These are phyloP conservation scores for Cystobasidium onofrii DNA, from an alignment of 768 basidiomycete genomes.

Conservation along the genomic window DNA sequence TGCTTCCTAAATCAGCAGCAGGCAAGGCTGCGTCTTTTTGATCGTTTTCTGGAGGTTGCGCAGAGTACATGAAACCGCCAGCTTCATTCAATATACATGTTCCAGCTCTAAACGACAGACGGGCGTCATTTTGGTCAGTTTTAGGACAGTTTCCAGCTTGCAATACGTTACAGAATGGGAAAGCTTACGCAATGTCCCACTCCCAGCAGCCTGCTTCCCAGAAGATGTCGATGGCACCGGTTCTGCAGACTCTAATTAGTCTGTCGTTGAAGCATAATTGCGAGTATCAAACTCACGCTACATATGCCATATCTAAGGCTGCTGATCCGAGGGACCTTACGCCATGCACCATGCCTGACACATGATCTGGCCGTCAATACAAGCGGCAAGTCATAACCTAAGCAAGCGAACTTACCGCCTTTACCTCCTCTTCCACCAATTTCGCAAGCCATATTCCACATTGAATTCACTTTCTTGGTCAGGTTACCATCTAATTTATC, in stretches of 20 bases:
- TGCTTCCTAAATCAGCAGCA: constrained; percentile 36
- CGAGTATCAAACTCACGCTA: constrained; percentile 22
- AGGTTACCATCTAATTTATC: constrained; percentile 34
- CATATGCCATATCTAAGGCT: constrained; percentile 38
- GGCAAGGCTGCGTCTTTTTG: constrained; percentile 27
- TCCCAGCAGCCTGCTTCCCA: constrained; percentile 38
- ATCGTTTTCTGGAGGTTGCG: constrained; percentile 25
- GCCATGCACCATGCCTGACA: constrained; percentile 40
- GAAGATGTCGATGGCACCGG: constrained; percentile 38
- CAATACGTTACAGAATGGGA: background rate
- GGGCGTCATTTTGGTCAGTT: background rate
- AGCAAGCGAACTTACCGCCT: constrained; percentile 19
- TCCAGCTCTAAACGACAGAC: constrained; percentile 2
- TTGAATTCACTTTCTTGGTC: constrained; percentile 34
- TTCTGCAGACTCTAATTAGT: background rate
- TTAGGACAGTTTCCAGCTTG: background rate
- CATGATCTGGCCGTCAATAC: no score
- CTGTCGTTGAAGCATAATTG: no score
- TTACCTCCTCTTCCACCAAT: constrained; percentile 35
- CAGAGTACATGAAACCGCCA: constrained; percentile 25
- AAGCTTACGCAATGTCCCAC: constrained; percentile 28
- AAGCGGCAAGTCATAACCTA: background rate
- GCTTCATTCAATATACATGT: constrained; percentile 26
- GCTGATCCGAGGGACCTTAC: constrained; percentile 39
- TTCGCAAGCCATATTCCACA: constrained; percentile 40